Conservation (phyloP, 352 stramenopile genomes). For the Globisporangium orthogonon region DNA sequence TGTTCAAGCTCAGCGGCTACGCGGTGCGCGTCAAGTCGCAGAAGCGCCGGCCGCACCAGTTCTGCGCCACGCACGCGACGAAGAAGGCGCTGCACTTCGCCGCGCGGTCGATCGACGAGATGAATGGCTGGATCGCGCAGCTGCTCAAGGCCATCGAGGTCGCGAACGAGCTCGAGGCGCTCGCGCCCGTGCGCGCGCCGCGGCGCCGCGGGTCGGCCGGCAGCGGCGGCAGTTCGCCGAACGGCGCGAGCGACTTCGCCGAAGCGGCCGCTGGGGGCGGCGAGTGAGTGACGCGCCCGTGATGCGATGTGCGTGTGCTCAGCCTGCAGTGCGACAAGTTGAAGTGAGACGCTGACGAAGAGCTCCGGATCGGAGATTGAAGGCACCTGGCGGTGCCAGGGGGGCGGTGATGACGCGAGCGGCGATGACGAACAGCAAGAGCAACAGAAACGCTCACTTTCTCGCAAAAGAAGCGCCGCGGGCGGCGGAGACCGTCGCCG, state of each 20-base stretch:
- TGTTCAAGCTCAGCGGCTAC: conserved; percentile 71
- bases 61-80: conserved; percentile 40
- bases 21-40: conserved; percentile 56
- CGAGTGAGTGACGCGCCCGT: too few relatives aligned
- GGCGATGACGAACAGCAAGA: too few relatives aligned
- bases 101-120: conserved; percentile 48
- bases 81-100: conserved; percentile 62
- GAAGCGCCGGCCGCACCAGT: conserved; percentile 60
- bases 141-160: conserved; percentile 59
- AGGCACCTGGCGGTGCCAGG: too few relatives aligned
- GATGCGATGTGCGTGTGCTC: too few relatives aligned
- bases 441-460: too few relatives aligned
- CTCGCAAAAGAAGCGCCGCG: too few relatives aligned
- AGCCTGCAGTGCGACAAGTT: neutral
- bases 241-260: conserved; percentile 9
- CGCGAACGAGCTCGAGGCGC: conserved; percentile 40
- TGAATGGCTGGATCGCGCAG: conserved; percentile 60
- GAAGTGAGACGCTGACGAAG: neutral
- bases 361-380: too few relatives aligned
- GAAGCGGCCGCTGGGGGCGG: conserved; percentile 2
- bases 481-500: too few relatives aligned
- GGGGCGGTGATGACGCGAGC: too few relatives aligned
- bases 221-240: neutral
- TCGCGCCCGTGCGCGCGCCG: conserved; percentile 5
- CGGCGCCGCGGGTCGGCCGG: neutral